Base-by-base conservation (phyloP, 129 eudicot species). In the Scalesia atractyloides region DNA sequence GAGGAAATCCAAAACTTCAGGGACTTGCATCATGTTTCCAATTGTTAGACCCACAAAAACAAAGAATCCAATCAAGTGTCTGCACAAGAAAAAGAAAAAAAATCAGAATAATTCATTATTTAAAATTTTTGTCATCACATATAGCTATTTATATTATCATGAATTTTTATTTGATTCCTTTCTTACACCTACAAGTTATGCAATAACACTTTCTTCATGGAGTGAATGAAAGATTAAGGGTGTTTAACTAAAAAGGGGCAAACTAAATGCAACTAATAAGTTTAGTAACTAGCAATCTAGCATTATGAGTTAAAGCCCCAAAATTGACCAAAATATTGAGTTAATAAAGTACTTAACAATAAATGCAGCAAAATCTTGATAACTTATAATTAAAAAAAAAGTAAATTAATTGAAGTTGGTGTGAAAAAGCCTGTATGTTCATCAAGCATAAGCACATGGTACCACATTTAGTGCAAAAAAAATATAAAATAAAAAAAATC, bases 11-110 rank as follows among this genome's bases (percentile, higher is more conserved):
- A 87, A 79, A 36, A 91, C 82, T 66, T 86, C 89, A 72, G 88
- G 90, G n/a, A 86, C 89, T 67, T 84, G 73, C 68, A 80, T 75
- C 56, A 84, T 50, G 73, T 88, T 81, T 52, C 77, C 76, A 66
- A 86, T 82, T n/a, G 95, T 91, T 76, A 95, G 69, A 51, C 80
- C 94, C 81, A 95, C 48, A 39, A 95, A 95, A 11, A 95, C 68
- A 65, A 83, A 50, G 81, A 91, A 95, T 51, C 99, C 99, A 56
- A 95, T 58, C 22, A 95, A 82, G 84, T 95, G 99, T 82, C 99
- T 95, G 91, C 84, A 95, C 52, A 78, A 30, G 16, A 65, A 79
- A 81, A 53, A 67, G 51, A 78, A 44, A 50, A 67, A 72, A 62
- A 72, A 62, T 33, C 48, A 56, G 56, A 73, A 70, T 58, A 16